Evolutionary conservation across 371 early-diverging fungal genomes (phyloP), one percentile per base, ranked within the genome.

Genomic region (Apophysomyces elegans): DNA sequence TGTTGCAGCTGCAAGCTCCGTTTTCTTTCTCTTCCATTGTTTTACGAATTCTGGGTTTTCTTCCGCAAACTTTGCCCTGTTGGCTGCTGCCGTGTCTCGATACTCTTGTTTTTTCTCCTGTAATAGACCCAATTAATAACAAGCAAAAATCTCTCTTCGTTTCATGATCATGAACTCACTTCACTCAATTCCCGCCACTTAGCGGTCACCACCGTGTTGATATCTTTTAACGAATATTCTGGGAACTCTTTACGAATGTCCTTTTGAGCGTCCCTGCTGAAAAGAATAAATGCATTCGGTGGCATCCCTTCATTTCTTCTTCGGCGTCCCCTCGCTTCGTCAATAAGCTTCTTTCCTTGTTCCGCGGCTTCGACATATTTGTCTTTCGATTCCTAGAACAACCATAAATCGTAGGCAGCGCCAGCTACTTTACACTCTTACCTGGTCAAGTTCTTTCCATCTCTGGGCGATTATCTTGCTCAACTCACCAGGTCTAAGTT

Each of bases 371-470:
- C 18, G 21, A 50, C 21, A 50, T 50, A 50, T 16, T 56, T 57
- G 26, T 64, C 45, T 21, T 69, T 64, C 16, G 47, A 56, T 35
- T 4, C 58, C 62, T 58, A 47, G n/a, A 36, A 11, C 11, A 6
- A 39, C 5, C 56, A 26, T 18, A 60, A 37, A 18, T 44, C 18
- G 2, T 26, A 26, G 3, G 32, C 32, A 26, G 32, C 2, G 32
- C 32, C 32, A 26, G 32, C 18, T 18, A 35, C 8, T 18, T 14
- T 39, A 16, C 32, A 26, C 32, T 26, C 50, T 46, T 61, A 69
- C 69, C 46, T 47, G 61, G 39, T 41, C 37, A 9, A 69, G 45
- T 11, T 61, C 58, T 58, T 64, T 69, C 69, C 69, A 69, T 41
- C 32, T n/a, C 37, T 64, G 32, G 8, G 65, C 59, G 8, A 69